phyloP scores from a whole-genome alignment of 208 protist genomes.

The Endotrypanum monterogeii region DNA sequence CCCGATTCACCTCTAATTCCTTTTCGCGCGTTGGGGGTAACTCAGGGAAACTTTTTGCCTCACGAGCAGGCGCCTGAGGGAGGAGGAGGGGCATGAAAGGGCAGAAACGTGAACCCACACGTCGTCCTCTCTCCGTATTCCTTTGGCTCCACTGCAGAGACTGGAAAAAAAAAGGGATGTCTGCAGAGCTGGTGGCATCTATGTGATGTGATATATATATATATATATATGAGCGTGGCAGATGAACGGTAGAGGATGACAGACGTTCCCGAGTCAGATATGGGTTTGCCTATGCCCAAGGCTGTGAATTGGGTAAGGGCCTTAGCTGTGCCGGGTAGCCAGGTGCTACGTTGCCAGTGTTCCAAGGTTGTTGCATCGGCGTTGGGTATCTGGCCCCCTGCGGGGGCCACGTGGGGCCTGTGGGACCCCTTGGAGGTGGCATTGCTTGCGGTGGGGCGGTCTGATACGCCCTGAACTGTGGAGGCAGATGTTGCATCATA shows the following conservation, averaged over 20 bases:
- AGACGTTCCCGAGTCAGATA: too few species aligned
- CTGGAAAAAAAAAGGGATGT: neutral
- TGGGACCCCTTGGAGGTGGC: slow-evolving; percentile 19
- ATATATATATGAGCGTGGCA: neutral
- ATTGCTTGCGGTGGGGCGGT: slow-evolving; percentile 28
- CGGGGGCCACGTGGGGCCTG: slow-evolving; percentile 18
- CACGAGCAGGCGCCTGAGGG: neutral
- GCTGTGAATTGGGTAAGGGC: too few species aligned
- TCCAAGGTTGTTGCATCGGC: too few species aligned
- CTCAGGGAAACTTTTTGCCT: neutral
- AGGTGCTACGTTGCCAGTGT: neutral
- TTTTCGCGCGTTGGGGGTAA: too few species aligned
- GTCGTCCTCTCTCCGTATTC: neutral
- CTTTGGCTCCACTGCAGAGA: neutral
- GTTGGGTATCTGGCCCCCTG: slow-evolving; percentile 19
- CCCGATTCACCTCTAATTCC: too few species aligned
- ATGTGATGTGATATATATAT: neutral
- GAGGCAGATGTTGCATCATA: slow-evolving; percentile 66
- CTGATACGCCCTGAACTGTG: slow-evolving; percentile 50
- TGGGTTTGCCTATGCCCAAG: too few species aligned
- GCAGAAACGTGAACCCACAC: neutral
- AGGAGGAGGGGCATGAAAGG: neutral
- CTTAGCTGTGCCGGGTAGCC: neutral
- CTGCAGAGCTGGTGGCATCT: neutral
- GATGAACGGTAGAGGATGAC: too few species aligned